phyloP scores from a whole-genome alignment of 768 basidiomycete species.

The Leucosporidium scottii region DNA sequence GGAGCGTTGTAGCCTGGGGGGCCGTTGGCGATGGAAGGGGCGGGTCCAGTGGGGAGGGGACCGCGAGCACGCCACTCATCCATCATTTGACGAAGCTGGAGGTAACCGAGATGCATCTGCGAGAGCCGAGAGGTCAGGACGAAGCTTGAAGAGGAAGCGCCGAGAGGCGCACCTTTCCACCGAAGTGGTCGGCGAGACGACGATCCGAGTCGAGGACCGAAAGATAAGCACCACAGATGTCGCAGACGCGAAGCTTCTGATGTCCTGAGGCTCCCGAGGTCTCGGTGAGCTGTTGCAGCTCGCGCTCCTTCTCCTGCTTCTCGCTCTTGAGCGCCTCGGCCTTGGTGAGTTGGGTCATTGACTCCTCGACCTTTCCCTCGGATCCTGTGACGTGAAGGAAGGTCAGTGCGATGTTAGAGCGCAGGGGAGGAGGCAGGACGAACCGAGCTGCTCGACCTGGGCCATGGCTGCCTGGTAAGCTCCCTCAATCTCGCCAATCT shows the following conservation, averaged over 20 bases:
- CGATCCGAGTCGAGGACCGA: slow-evolving; percentile 97
- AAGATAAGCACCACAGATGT: slow-evolving; percentile 98
- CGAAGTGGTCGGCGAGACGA: slow-evolving; percentile 97
- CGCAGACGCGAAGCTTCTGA: slow-evolving; percentile 98
- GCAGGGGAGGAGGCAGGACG: slow-evolving; percentile 33
- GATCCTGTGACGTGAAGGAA: slow-evolving; percentile 56
- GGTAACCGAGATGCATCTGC: slow-evolving; percentile 98
- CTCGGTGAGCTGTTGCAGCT: slow-evolving; percentile 91
- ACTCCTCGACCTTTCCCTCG: slow-evolving; percentile 98
- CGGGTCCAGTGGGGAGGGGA: slow-evolving; percentile 24
- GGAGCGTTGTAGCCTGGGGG: not conserved
- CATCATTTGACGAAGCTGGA: slow-evolving; percentile 92
- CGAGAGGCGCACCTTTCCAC: slow-evolving; percentile 73
- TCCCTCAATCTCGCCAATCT: slow-evolving; percentile 98
- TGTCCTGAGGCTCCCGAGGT: slow-evolving; percentile 99
- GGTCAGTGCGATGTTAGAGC: slow-evolving; percentile 6
- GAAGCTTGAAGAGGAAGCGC: slow-evolving; percentile 3
- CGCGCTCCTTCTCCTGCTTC: slow-evolving; percentile 94
- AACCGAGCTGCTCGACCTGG: slow-evolving; percentile 89
- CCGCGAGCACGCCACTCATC: slow-evolving; percentile 51
- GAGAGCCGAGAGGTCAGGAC: not conserved
- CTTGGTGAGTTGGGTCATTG: slow-evolving; percentile 93
- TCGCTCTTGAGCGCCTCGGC: slow-evolving; percentile 96
- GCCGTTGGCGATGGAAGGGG: slow-evolving; percentile 6
- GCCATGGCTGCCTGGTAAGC: slow-evolving; percentile 98